Base-by-base conservation (phyloP, 1,139 yeast genomes). In the Sugiyamaella xylanicola region DNA sequence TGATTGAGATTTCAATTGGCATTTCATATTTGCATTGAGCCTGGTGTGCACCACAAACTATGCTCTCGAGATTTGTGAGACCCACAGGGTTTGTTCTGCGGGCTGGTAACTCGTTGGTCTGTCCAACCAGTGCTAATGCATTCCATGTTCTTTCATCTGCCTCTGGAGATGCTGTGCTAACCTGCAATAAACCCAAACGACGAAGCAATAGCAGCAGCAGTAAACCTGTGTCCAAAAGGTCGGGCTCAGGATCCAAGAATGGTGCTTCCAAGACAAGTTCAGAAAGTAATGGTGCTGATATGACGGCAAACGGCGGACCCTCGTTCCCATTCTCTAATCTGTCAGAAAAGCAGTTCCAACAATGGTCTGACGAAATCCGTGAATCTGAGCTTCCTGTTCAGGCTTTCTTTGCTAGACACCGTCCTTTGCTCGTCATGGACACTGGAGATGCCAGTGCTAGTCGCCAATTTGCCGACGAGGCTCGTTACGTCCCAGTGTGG, bases 391-490 rank as follows among this genome's bases (percentile, higher is more conserved):
- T 66, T 17, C 68, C 68, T 37, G 56, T 63, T 44, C 64, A 62
- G 27, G 63, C 69, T 11, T 63, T 68, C 45, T 65, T 67, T 36
- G 67, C 69, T 29, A 66, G 67, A 51, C 69, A 68, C 55, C 58
- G 68, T 2, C 71, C 70, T 13, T 59, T 68, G 25, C 60, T 67
- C 63, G 61, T 60, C 16, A 60, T 60, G 61, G 61, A 60, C 40
- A 54, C 61, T 9, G 51, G 15, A 37, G 50, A 36, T 25, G 46
- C 36, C 36, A 53, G 44, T 21, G 25, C 44, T 9, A 13, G n/a
- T 2, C 41, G 46, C 19, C 58, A 48, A 22, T 27, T 45, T 4
- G 48, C 51, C 2, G 53, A 46, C 32, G 50, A 50, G 35, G 44
- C 53, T 11, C 44, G 49, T 11, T 29, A 35, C 19, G 45, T 48